Evolutionary conservation across 306 rosid species (phyloP).

Genomic region (Rosa rugosa): DNA sequence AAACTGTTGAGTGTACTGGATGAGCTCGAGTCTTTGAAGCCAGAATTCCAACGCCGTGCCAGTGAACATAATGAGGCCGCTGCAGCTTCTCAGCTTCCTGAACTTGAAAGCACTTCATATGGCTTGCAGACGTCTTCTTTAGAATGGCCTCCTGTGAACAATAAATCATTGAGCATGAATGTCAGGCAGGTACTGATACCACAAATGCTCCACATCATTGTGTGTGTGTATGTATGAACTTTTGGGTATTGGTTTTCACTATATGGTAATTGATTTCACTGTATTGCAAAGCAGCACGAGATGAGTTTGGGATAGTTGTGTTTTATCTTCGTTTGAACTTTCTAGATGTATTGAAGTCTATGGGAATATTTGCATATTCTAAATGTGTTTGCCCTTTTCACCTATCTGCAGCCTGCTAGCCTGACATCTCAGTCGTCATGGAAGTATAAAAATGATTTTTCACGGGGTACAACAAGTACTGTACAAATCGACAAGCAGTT

Average conservation of each 20-base stretch:
- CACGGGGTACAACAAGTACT: constrained; percentile 43
- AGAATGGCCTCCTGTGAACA: constrained; percentile 53
- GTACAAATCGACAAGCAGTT: constrained; percentile 61
- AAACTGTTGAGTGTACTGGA: constrained; percentile 54
- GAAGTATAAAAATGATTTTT: constrained; percentile 45
- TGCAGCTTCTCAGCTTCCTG: constrained; percentile 38
- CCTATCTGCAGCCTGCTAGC: constrained; percentile 54
- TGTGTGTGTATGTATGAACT: background rate
- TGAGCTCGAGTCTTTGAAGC: constrained; percentile 83
- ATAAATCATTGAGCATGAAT: constrained; percentile 34
- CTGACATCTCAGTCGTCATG: constrained; percentile 58
- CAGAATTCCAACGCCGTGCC: constrained; percentile 49
- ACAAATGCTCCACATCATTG: background rate
- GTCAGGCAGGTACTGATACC: constrained; percentile 51
- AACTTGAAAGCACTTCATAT: constrained; percentile 42
- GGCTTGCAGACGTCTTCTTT: constrained; percentile 39
- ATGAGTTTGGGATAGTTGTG: background rate
- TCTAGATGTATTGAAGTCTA: background rate
- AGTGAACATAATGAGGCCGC: constrained; percentile 50
- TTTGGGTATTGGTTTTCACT: too few species aligned
- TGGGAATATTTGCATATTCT: constrained; percentile 14
- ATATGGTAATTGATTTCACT: too few species aligned
- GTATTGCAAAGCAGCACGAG: too few species aligned
- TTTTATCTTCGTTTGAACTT: background rate
- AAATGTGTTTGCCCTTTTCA: constrained; percentile 9